These are phyloP conservation scores for Aspergillus carlsbadensis DNA, from an alignment of 495 filamentous ascomycete genomes.

Conservation along the genomic window DNA sequence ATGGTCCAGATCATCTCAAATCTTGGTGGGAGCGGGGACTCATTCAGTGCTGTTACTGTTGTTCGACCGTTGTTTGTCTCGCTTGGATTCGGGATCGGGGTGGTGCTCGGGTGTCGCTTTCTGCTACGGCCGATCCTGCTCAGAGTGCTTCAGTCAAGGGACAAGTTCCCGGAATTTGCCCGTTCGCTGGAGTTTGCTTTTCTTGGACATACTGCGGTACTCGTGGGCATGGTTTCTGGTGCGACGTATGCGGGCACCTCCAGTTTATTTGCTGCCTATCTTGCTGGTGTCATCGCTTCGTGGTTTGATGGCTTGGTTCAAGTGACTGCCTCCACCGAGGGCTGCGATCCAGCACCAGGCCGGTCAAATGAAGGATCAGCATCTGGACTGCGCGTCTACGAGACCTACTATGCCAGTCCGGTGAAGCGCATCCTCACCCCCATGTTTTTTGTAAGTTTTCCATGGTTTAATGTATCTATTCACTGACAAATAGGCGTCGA, in stretches of 20 bases:
- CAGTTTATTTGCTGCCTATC: slow-evolving; percentile 69
- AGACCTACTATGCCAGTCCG: slow-evolving; percentile 52
- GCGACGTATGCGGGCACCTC: slow-evolving; percentile 66
- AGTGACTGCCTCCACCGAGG: not conserved
- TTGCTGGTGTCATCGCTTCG: slow-evolving; percentile 59
- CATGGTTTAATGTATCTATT: too few relatives aligned
- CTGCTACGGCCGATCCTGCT: slow-evolving; percentile 38
- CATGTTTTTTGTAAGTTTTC: slow-evolving; percentile 67
- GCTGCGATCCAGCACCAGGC: not conserved
- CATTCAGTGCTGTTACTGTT: slow-evolving; percentile 44
- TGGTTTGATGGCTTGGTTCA: slow-evolving; percentile 47
- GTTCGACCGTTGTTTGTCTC: slow-evolving; percentile 59
- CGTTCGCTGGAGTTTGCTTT: slow-evolving; percentile 31
- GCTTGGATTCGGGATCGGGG: slow-evolving; percentile 50
- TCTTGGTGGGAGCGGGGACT: slow-evolving; percentile 35
- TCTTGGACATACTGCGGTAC: slow-evolving; percentile 40
- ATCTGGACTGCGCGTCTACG: too few relatives aligned
- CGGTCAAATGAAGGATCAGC: too few relatives aligned
- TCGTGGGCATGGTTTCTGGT: slow-evolving; percentile 55
- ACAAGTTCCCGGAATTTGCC: slow-evolving; percentile 18
- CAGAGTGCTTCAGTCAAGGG: not conserved
- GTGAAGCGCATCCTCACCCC: slow-evolving; percentile 61
- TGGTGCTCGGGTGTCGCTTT: slow-evolving; percentile 47
- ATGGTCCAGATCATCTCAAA: slow-evolving; percentile 69
- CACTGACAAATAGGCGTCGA: slow-evolving; percentile 60